Percentiles rank a stretch among this genome's conserved stretches.
Evolutionary conservation across 345 rosid genomes (phyloP).

Genomic region (Physaria fendleri): DNA sequence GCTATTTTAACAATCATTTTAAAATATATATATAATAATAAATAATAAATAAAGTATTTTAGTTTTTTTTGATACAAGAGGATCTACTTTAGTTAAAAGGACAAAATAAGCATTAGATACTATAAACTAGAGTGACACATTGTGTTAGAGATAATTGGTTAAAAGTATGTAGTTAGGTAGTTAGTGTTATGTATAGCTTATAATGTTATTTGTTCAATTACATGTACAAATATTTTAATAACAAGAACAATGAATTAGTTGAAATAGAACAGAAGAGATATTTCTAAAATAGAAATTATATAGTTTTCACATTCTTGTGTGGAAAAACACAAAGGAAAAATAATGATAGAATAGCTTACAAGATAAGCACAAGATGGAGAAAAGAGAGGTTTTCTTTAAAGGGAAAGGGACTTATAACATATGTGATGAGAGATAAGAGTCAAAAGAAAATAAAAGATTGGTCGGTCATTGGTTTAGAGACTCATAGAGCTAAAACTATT

Average conservation of each 20-base stretch:
- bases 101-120: not conserved
- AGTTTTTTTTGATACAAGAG: too few species aligned
- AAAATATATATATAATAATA: too few species aligned
- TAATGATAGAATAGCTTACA: constrained; percentile 34
- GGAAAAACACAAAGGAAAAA: constrained; percentile 18
- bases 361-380: constrained; percentile 64
- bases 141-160: not conserved
- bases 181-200: too few species aligned
- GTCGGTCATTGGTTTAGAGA: constrained; percentile 24
- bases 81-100: not conserved
- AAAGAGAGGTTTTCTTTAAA: constrained; percentile 41
- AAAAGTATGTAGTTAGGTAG: not conserved
- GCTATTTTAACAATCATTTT: too few species aligned
- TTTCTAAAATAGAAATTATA: too few species aligned
- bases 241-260: too few species aligned
- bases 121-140: too few species aligned
- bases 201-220: too few species aligned
- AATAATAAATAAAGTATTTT: too few species aligned
- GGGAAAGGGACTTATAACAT: constrained; percentile 47
- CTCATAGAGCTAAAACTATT: not conserved
- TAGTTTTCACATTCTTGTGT: not conserved
- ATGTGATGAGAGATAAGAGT: constrained; percentile 11
- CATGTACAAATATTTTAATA: too few species aligned
- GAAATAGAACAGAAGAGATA: too few species aligned
- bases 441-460: constrained; percentile 29